Evolutionary conservation across 2,329 filamentous ascomycete genomes (phyloP), one percentile per base, ranked within the genome.

Genomic region (Raffaelea deltoideospora): DNA sequence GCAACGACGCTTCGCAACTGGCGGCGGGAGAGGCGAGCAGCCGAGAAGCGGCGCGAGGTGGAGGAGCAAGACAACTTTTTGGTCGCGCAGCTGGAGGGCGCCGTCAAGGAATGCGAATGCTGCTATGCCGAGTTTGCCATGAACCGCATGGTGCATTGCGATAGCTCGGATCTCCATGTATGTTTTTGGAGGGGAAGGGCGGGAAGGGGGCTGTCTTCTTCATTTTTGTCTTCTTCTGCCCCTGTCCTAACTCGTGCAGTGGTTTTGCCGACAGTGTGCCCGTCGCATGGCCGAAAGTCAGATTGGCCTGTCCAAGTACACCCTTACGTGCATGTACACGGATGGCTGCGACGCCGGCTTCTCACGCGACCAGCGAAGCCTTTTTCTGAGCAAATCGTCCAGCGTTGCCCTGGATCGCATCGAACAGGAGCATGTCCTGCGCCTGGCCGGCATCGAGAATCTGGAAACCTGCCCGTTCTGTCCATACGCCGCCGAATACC

Each of bases 401-500:
- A 60, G 69, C 22, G 58, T 65, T 3, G 78, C 76, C 9, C 59
- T 93, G 3, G 78, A 80, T 38, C 66, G 72, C 18, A 67, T 87
- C 35, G 79, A 87, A 50, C 76, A 82, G 52, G 72, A 80, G 47
- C 67, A 76, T 15, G 69, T 73, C 19, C 61, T 93, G 28, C 69
- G 72, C n/a, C 61, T 72, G 42, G 81, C 83, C 1, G 72, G 67
- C 0, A 67, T 92, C 26, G 74, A 85, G 29, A 73, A 77, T 42
- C 67, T 93, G 2, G 79, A 71, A 23, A 73, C 69, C 23, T 93
- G 85, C 45, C 83, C 84, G 0, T 90, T 86, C 50, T 93, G 85
- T 53, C 75, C 81, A 18, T 92, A 73, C 58, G 83, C 81, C 30
- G 80, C 76, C 24, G 79, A 85, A 41, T 81, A 74, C 44, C 73